phyloP scores from a whole-genome alignment of 108 stramenopile genomes.

The Conticribra weissflogii region DNA sequence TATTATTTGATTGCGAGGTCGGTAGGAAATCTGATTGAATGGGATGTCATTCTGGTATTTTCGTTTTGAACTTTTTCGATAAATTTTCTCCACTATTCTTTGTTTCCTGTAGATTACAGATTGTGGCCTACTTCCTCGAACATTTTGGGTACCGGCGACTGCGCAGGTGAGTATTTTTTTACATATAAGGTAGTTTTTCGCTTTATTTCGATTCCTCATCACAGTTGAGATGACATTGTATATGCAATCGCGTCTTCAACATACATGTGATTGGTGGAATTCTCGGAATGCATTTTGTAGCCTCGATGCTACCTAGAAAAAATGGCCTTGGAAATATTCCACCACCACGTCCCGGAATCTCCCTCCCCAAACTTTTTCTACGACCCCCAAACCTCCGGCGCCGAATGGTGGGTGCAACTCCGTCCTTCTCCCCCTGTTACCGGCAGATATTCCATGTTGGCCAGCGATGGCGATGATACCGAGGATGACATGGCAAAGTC shows the following conservation, averaged over 20 bases:
- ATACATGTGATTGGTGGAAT: too few relatives aligned
- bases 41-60: neutral
- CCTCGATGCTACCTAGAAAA: constrained; percentile 74
- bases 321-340: constrained; percentile 75
- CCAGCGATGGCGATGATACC: constrained; percentile 26
- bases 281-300: constrained; percentile 18
- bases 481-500: constrained; percentile 24
- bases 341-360: constrained; percentile 56
- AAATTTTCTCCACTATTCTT: neutral
- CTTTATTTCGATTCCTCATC: too few relatives aligned
- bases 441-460: constrained; percentile 40
- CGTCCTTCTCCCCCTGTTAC: constrained; percentile 64
- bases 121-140: constrained; percentile 72
- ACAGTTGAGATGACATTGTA: too few relatives aligned
- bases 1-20: constrained; percentile 74
- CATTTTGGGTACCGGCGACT: constrained; percentile 72
- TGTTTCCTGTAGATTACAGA: constrained; percentile 57
- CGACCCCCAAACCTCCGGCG: constrained; percentile 58
- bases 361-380: constrained; percentile 14
- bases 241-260: too few relatives aligned
- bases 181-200: neutral
- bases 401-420: constrained; percentile 89
- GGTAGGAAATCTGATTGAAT: too few relatives aligned
- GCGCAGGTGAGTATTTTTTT: constrained; percentile 12
- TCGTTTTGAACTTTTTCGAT: neutral